Evolutionary conservation across 2,329 filamentous ascomycete species (phyloP), one percentile per base, ranked within the genome.

Genomic region (Daldinia sp.): DNA sequence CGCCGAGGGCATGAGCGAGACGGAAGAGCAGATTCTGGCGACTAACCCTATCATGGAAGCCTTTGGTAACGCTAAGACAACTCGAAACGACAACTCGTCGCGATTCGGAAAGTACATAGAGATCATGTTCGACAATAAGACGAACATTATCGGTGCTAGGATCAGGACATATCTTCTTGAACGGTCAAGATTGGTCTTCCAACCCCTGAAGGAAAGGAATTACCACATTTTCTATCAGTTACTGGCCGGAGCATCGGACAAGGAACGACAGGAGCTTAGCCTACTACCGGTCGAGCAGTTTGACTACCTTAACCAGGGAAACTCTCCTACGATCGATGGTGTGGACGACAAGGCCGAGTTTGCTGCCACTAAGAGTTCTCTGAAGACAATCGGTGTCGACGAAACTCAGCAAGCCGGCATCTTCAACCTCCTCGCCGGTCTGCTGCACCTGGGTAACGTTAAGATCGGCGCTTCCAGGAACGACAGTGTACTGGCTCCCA

Each of bases 11-110:
- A 98, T 98, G 91, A 98, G 94, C 80, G 93, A 98, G 84, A 99
- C 96, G 0, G 96, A 99, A 82, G 95, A 99, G 84, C 94, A 97
- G 80, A 99, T 99, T 78, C 84, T 99, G 74, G 96, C 96, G 33
- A 99, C 96, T 60, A 99, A 99, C 80, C 96, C 96, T 42, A 97
- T 99, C 79, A 99, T 99, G 96, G 96, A 99, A 88, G 95, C 96
- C 37, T 99, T 99, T 78, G 96, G 96, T 80, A 99, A 99, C 84
- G 96, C 96, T 61, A 99, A 99, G 84, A 99, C 96, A n/a, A 99
- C 96, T 10, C 89, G 96, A 80, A 99, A 99, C 83, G 96, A 99
- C 83, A 99, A 99, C 83, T 99, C 96, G 50, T 99, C 96, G 46
- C 90, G 96, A 77, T 99, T 99, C 82, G 96, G 96, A 80, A 99